These are phyloP conservation scores for Fusarium anthophilum DNA, from an alignment of 2,329 filamentous ascomycete genomes.

Conservation along the genomic window DNA sequence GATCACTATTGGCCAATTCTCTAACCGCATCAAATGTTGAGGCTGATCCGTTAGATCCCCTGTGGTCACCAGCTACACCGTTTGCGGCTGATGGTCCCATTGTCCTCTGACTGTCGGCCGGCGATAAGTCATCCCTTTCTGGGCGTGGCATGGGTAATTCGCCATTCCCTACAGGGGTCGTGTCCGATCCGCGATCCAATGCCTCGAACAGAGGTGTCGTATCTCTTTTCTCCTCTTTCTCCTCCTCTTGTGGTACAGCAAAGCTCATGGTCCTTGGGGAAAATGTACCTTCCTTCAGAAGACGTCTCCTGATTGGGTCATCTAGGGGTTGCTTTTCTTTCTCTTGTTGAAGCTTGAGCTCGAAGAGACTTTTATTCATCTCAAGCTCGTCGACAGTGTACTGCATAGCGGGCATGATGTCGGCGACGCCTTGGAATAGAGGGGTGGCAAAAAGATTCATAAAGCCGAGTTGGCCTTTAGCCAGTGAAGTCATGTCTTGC, in stretches of 20 bases:
- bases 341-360: slow-evolving; percentile 71
- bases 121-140: slow-evolving; percentile 40
- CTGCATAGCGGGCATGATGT: slow-evolving; percentile 84
- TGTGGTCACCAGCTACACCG: slow-evolving; percentile 45
- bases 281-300: slow-evolving; percentile 53
- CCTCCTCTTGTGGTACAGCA: slow-evolving; percentile 44
- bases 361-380: slow-evolving; percentile 79
- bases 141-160: slow-evolving; percentile 37
- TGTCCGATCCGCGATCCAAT: slow-evolving; percentile 32
- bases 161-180: slow-evolving; percentile 30
- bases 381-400: slow-evolving; percentile 87
- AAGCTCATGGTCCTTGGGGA: slow-evolving; percentile 58
- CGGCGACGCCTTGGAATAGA: slow-evolving; percentile 86
- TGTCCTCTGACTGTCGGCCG: slow-evolving; percentile 42
- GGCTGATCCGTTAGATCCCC: slow-evolving; percentile 55
- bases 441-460: slow-evolving; percentile 97
- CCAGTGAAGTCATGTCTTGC: slow-evolving; percentile 83
- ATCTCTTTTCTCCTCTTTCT: slow-evolving; percentile 39
- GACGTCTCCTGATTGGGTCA: slow-evolving; percentile 50
- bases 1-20: slow-evolving; percentile 60
- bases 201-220: slow-evolving; percentile 27
- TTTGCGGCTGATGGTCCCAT: slow-evolving; percentile 41
- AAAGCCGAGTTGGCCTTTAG: slow-evolving; percentile 90
- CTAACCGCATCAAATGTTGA: slow-evolving; percentile 58
- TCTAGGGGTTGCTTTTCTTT: slow-evolving; percentile 57